These are phyloP conservation scores for Basidioascus undulatus DNA, from an alignment of 768 basidiomycete genomes.

Conservation along the genomic window DNA sequence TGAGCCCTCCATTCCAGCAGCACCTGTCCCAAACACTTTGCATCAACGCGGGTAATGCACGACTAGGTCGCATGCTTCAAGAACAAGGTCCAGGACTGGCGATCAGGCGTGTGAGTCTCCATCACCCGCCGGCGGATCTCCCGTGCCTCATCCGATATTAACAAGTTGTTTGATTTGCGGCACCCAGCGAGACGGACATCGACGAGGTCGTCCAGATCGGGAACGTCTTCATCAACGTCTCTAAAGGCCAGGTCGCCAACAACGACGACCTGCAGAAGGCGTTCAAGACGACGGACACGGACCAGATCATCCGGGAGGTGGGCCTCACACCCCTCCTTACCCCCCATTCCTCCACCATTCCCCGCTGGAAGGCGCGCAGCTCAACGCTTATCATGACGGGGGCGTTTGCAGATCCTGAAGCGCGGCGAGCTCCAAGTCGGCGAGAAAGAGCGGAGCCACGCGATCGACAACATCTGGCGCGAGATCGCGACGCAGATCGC, in stretches of 20 bases:
- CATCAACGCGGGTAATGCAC: not conserved
- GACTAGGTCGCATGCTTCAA: conserved; percentile 86
- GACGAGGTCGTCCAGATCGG: conserved; percentile 92
- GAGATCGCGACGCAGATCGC: conserved; percentile 89
- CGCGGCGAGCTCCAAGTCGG: conserved; percentile 94
- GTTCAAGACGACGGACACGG: conserved; percentile 49
- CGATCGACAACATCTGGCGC: conserved; percentile 48
- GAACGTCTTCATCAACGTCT: conserved; percentile 86
- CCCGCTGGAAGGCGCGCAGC: too few relatives aligned
- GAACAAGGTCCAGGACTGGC: conserved; percentile 95
- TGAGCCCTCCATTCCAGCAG: conserved; percentile 16
- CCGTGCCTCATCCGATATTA: not conserved
- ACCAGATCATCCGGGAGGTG: conserved; percentile 62
- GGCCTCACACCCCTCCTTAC: conserved; percentile 2
- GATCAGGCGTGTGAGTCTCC: conserved; percentile 54
- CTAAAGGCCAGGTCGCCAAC: conserved; percentile 83
- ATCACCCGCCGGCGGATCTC: not conserved
- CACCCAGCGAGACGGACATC: conserved; percentile 55
- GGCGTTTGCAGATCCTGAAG: conserved; percentile 48
- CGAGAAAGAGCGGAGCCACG: conserved; percentile 87
- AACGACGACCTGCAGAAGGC: conserved; percentile 73
- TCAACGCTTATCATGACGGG: too few relatives aligned
- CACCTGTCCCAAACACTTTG: not conserved
- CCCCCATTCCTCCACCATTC: too few relatives aligned
- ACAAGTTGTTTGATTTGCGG: not conserved